Base-by-base conservation (phyloP, 2,329 filamentous ascomycete species). In the Daldinia eschscholtzii region DNA sequence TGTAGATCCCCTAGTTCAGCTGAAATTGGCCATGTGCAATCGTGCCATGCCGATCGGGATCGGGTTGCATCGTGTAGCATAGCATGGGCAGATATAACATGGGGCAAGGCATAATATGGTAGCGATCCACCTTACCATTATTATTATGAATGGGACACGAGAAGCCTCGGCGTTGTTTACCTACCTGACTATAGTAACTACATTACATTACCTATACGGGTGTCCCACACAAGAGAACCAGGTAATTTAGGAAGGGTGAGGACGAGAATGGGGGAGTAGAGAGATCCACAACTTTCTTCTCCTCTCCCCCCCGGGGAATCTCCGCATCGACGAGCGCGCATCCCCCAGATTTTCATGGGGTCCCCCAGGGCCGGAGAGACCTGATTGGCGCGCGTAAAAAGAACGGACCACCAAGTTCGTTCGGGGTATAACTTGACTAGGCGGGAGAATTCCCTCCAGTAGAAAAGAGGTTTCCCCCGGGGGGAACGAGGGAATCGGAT, bases 361-460 rank as follows among this genome's bases (percentile, higher is more conserved):
- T 20, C 18, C 5, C 18, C 42, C 60, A 35, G 26, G 20, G 57
- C 26, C 26, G 18, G 20, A 15, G 20, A 35, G 7, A 7, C 33
- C 52, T 65, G 67, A 76, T 76, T 75, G 74, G 74, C 48, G 73
- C 73, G 74, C 73, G 68, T 73, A 28, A 33, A 39, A 20, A 20
- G 33, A 37, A 46, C 42, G 23, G 39, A 20, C 46, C 46, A 28
- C 50, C n/a, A 35, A 35, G 41, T 60, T 28, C 44, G 44, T 48
- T 35, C 44, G 23, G 44, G 44, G 44, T 26, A 46, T 35, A 46
- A 9, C 10, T 39, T 39, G 35, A 28, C 53, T 35, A 7, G 33
- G 30, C 20, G 35, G 52, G 58, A 55, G 50, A 57, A 72, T 71
- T 71, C 61, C 72, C 73, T 74, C 73, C 73, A 76, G 64, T 76